phyloP scores from a whole-genome alignment of 1,284 basidiomycete genomes.

The Pseudozyma hubeiensis region DNA sequence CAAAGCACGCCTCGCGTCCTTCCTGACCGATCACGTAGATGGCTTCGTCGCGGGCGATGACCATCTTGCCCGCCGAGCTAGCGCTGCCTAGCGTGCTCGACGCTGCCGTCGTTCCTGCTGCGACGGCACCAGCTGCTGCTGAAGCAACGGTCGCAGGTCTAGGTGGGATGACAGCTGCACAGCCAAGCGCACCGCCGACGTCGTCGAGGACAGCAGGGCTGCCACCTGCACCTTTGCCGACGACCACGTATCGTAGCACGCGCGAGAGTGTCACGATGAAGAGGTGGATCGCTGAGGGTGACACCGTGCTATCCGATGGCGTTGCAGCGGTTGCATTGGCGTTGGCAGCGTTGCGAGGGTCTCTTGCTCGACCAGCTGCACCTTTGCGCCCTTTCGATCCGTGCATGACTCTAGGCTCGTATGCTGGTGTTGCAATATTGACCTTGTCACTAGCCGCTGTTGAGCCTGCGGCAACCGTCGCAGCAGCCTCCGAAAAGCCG shows the following conservation, averaged over 20 bases:
- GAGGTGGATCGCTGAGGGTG: conserved; percentile 73
- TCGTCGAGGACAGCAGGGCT: conserved; percentile 82
- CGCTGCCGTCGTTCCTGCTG: neutral
- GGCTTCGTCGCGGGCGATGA: conserved; percentile 90
- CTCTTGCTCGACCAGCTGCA: conserved; percentile 26
- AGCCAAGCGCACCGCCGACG: conserved; percentile 83
- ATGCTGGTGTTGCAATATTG: conserved; percentile 9
- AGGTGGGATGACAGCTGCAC: conserved; percentile 73
- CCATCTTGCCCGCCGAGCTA: conserved; percentile 76
- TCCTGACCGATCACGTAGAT: conserved; percentile 87
- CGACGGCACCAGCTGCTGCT: neutral
- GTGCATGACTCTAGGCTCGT: conserved; percentile 32
- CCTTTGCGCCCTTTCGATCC: conserved; percentile 44
- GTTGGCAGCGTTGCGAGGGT: conserved; percentile 14
- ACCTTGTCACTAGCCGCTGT: conserved; percentile 4
- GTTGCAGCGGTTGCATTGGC: conserved; percentile 2
- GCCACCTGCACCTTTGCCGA: conserved; percentile 78
- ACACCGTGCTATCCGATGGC: conserved; percentile 6
- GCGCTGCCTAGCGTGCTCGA: conserved; percentile 2
- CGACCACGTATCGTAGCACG: conserved; percentile 81
- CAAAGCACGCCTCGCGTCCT: conserved; percentile 85
- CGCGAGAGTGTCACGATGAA: conserved; percentile 89
- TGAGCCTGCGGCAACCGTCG: neutral
- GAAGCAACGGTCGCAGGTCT: neutral
- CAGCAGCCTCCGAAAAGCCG: conserved; percentile 77